These are phyloP conservation scores for Thelonectria blattea DNA, from an alignment of 2,329 filamentous ascomycete genomes.

Conservation along the genomic window DNA sequence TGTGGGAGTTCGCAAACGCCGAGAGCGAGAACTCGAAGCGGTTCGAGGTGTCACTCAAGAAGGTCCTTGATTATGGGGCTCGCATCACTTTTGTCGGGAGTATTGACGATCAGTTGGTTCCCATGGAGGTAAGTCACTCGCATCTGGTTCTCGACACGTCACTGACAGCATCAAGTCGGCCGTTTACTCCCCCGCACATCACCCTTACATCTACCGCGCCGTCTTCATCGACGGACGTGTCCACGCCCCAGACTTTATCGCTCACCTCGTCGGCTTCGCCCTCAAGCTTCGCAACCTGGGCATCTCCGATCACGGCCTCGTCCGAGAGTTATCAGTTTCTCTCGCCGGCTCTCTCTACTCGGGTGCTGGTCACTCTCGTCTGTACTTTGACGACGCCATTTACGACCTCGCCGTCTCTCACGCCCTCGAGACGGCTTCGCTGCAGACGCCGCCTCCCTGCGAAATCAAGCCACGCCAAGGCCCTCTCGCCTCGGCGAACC, in stretches of 20 bases:
- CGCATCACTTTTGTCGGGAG: constrained; percentile 89
- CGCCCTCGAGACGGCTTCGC: constrained; percentile 72
- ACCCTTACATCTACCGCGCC: constrained; percentile 94
- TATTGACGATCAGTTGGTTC: constrained; percentile 96
- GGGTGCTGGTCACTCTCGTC: constrained; percentile 89
- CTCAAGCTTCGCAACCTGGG: constrained; percentile 94
- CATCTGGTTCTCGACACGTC: neutral
- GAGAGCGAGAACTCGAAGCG: constrained; percentile 82
- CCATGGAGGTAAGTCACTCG: constrained; percentile 72
- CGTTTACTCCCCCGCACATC: constrained; percentile 81
- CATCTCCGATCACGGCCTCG: constrained; percentile 88
- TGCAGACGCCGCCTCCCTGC: constrained; percentile 46
- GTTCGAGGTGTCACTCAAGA: constrained; percentile 77
- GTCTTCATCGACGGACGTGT: constrained; percentile 94
- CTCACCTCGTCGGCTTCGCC: constrained; percentile 89
- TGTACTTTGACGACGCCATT: constrained; percentile 88
- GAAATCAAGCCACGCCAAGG: constrained; percentile 35
- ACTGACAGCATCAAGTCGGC: constrained; percentile 67
- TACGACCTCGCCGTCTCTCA: constrained; percentile 81
- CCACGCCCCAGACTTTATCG: constrained; percentile 92
- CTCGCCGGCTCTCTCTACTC: constrained; percentile 90
- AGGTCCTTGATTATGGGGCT: constrained; percentile 77
- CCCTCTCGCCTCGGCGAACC: constrained; percentile 67
- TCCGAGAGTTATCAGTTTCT: constrained; percentile 86
- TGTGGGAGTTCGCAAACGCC: constrained; percentile 90